A percentile compares a stretch with the other conserved stretches of the same genome.
Conservation (phyloP, 163 green algal genomes). For the Chloromonas sp. region DNA sequence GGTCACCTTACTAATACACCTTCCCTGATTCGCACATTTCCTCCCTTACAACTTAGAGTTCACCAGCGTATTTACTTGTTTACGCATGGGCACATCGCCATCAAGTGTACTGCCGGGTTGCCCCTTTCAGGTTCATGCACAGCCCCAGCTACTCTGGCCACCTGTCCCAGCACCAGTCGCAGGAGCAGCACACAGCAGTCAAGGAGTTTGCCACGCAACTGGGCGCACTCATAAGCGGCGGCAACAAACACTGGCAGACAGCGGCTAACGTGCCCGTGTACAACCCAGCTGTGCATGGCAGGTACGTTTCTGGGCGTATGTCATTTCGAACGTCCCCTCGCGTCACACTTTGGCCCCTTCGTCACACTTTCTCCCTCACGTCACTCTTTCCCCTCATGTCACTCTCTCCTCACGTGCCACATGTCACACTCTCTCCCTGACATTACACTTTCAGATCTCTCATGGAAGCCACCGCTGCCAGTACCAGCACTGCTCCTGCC, state of each 20-base stretch:
- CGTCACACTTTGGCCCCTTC: background rate
- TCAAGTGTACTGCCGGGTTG: no score
- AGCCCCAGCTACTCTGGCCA: slow-evolving; percentile 28
- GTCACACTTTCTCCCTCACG: slow-evolving; percentile 7
- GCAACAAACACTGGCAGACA: background rate
- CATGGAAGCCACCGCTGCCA: background rate
- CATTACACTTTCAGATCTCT: background rate
- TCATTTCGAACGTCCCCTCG: background rate
- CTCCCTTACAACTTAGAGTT: background rate
- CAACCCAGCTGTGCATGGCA: slow-evolving; percentile 4
- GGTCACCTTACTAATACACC: background rate
- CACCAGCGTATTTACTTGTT: background rate
- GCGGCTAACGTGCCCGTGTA: background rate
- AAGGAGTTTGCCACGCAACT: slow-evolving; percentile 31
- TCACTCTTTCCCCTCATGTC: background rate
- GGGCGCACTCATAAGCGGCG: background rate
- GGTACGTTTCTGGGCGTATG: slow-evolving; percentile 8
- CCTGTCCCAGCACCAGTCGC: slow-evolving; percentile 36
- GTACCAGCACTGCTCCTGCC: background rate
- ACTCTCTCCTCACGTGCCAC: background rate
- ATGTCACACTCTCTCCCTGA: slow-evolving; percentile 6
- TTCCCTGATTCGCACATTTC: background rate
- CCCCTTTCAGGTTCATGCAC: slow-evolving; percentile 22
- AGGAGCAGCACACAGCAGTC: slow-evolving; percentile 36
- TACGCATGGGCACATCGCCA: background rate